Evolutionary conservation across 208 protist genomes (phyloP).

Genomic region (Phytomonas sp.): DNA sequence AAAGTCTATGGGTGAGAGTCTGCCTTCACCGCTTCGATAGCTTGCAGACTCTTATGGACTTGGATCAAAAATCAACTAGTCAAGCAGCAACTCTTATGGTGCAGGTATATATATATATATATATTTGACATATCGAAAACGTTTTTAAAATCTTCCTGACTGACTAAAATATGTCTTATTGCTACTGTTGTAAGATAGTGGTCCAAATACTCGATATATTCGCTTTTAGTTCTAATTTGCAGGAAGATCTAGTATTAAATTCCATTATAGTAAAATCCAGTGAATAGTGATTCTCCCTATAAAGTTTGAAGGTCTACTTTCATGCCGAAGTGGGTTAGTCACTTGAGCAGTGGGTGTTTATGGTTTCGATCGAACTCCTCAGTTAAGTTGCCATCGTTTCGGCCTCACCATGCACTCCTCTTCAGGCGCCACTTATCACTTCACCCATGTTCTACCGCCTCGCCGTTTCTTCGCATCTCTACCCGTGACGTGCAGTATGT

Average conservation of each 20-base stretch:
- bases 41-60: neutral
- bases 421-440: neutral
- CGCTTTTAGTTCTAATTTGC: neutral
- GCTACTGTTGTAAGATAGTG: neutral
- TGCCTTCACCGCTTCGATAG: neutral
- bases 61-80: neutral
- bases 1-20: neutral
- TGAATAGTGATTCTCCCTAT: neutral
- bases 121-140: too few relatives aligned
- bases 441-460: neutral
- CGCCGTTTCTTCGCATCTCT: neutral
- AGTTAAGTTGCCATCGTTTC: neutral
- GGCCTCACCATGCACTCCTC: neutral
- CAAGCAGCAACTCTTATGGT: neutral
- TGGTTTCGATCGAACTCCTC: neutral
- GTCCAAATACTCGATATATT: neutral
- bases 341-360: neutral
- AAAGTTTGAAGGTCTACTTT: neutral
- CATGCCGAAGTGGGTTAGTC: neutral
- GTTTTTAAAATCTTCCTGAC: neutral
- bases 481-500: constrained; percentile 44
- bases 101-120: too few relatives aligned
- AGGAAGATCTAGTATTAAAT: neutral
- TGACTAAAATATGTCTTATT: neutral
- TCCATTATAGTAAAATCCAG: neutral